These are phyloP conservation scores for Brassica hybrid DNA, from an alignment of 441 rosid species.

Conservation along the genomic window DNA sequence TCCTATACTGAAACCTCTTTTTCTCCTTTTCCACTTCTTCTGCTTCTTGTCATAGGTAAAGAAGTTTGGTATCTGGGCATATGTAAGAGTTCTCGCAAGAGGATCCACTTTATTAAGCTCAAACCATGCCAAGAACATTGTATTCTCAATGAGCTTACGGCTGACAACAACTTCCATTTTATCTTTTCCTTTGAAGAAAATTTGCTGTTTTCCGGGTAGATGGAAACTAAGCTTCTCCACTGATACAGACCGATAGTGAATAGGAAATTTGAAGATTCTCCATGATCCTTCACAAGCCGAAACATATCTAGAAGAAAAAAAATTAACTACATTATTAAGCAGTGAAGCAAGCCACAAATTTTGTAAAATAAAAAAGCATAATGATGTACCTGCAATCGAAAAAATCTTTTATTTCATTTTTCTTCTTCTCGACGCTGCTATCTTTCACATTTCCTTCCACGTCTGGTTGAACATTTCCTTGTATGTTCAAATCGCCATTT, in stretches of 20 bases:
- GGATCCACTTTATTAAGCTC: not conserved
- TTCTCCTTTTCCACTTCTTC: too few species aligned
- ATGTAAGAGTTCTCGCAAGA: not conserved
- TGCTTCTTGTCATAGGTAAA: too few species aligned
- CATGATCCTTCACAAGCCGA: not conserved
- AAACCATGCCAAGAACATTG: not conserved
- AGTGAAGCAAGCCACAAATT: not conserved
- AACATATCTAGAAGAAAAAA: not conserved
- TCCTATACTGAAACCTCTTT: too few species aligned
- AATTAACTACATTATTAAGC: too few species aligned
- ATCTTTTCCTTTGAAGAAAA: not conserved
- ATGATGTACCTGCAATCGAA: not conserved
- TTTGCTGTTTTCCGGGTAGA: not conserved
- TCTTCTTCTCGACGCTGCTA: not conserved
- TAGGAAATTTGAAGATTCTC: not conserved
- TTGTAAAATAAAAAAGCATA: too few species aligned
- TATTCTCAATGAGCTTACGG: not conserved
- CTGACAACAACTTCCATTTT: not conserved
- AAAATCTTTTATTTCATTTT: not conserved
- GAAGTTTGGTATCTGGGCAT: too few species aligned
- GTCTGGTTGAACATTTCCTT: not conserved
- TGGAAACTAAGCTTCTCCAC: not conserved
- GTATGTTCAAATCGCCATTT: not conserved
- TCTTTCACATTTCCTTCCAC: not conserved
- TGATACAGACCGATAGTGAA: not conserved